phyloP scores from a whole-genome alignment of 768 basidiomycete genomes.

The Asterophora lycoperdoides region DNA sequence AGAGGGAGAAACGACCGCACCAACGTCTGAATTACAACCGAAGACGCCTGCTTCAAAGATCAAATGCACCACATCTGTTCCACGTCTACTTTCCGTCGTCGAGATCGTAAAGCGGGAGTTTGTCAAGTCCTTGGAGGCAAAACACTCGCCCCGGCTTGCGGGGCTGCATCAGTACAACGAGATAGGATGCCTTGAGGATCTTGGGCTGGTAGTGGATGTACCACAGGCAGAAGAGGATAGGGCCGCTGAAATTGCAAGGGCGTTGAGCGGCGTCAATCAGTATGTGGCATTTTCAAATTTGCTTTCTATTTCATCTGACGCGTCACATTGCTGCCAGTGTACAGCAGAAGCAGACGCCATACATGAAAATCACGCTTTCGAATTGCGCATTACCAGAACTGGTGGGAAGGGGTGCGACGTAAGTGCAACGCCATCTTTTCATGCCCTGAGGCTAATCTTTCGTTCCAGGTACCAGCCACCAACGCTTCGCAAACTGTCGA shows the following conservation, averaged over 20 bases:
- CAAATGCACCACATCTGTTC: conserved; percentile 38
- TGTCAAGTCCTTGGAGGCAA: conserved; percentile 46
- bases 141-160: conserved; percentile 32
- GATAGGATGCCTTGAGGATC: conserved; percentile 51
- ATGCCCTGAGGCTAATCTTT: background rate
- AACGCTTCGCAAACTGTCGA: conserved; percentile 47
- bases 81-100: conserved; percentile 69
- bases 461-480: conserved; percentile 53
- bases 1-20: conserved; percentile 1
- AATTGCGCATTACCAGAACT: conserved; percentile 38
- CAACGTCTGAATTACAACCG: background rate
- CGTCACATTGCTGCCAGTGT: conserved; percentile 32
- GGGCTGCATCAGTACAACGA: conserved; percentile 81
- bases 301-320: background rate
- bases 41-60: conserved; percentile 12
- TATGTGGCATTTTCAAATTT: conserved; percentile 29
- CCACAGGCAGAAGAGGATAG: conserved; percentile 26
- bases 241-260: conserved; percentile 34
- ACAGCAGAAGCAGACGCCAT: conserved; percentile 54
- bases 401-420: conserved; percentile 47
- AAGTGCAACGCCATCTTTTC: conserved; percentile 18
- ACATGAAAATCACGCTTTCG: conserved; percentile 68
- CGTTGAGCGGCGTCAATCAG: conserved; percentile 58
- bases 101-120: conserved; percentile 87
- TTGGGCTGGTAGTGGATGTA: conserved; percentile 17